Conservation (phyloP, 805 yeast species). For the Zygosaccharomyces bailii region DNA sequence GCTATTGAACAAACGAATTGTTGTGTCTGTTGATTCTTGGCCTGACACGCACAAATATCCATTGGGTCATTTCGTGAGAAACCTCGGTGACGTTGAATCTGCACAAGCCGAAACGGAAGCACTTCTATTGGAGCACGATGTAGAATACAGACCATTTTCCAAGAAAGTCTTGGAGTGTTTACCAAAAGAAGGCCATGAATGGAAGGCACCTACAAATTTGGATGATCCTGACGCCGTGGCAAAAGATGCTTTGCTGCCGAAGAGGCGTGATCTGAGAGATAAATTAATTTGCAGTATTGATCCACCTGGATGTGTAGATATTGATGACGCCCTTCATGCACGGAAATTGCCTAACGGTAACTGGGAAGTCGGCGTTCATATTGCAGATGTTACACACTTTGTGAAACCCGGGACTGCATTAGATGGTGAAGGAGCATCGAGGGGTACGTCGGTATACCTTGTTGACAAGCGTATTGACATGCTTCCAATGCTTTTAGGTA, state of each 20-base stretch:
- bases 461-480: constrained; percentile 98
- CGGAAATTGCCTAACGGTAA: constrained; percentile 81
- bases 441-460: constrained; percentile 95
- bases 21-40: constrained; percentile 93
- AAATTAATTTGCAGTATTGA: constrained; percentile 91
- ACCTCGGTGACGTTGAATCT: constrained; percentile 85
- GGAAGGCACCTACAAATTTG: constrained; percentile 77
- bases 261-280: constrained; percentile 83
- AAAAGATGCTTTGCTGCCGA: constrained; percentile 44
- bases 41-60: constrained; percentile 79
- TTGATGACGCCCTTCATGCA: constrained; percentile 97
- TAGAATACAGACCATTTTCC: constrained; percentile 93
- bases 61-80: constrained; percentile 89
- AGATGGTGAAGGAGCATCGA: constrained; percentile 92
- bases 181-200: constrained; percentile 88
- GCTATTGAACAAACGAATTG: constrained; percentile 83
- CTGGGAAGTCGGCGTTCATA: constrained; percentile 96
- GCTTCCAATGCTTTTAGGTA: constrained; percentile 93
- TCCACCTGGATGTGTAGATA: constrained; percentile 98
- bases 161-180: constrained; percentile 87
- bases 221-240: constrained; percentile 52
- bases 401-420: constrained; percentile 89
- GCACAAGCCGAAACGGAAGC: constrained; percentile 97
- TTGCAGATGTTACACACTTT: constrained; percentile 97
- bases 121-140: constrained; percentile 86